Evolutionary conservation across 1,284 basidiomycete genomes (phyloP), one percentile per base, ranked within the genome.

Genomic region (Tetrapyrgos nigripes): DNA sequence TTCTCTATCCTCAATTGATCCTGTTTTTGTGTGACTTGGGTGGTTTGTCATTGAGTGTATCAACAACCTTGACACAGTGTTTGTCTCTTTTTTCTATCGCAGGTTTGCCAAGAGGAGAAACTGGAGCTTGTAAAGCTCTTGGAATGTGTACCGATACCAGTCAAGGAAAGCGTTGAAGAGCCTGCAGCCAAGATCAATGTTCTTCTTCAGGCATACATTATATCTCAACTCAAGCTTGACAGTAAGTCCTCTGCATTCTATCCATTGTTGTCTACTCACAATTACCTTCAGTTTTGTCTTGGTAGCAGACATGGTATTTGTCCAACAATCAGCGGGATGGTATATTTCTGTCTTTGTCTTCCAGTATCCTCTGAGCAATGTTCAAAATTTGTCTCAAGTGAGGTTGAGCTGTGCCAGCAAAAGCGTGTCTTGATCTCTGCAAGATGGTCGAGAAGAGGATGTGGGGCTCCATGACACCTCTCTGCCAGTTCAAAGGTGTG

Each of bases 181-280:
- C 94, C 96, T 0, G 91, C 94, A 97, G 93, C 97, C 29, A 99
- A 99, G 79, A 94, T 98, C 77, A 99, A 99, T 67, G 96, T 98
- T 2, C 82, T 99, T 0, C 79, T 99, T 0, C 97, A 99, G 70
- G 90, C 96, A 0, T 98, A 93, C 75, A 96, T 33, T 33, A n/a
- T 98, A 65, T 98, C 96, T 1, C 91, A 95, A 67, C 86, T 98
- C 56, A 97, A 95, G 76, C 84, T 99, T 2, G 93, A 96, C 60
- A 95, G 94, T 78, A 57, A 4, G 70, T 63, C 27, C 33, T 19
- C n/a, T n/a, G n/a, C n/a, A 2, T 6, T 29, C 11, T 50, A 5
- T n/a, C 45, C 29, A 40, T 19, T 3, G 31, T 14, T 33, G 21
- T 31, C 37, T 37, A 53, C 43, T 47, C n/a, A 44, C 54, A 53